phyloP scores from a whole-genome alignment of 2,329 filamentous ascomycete species.

The Cytospora schulzeri region DNA sequence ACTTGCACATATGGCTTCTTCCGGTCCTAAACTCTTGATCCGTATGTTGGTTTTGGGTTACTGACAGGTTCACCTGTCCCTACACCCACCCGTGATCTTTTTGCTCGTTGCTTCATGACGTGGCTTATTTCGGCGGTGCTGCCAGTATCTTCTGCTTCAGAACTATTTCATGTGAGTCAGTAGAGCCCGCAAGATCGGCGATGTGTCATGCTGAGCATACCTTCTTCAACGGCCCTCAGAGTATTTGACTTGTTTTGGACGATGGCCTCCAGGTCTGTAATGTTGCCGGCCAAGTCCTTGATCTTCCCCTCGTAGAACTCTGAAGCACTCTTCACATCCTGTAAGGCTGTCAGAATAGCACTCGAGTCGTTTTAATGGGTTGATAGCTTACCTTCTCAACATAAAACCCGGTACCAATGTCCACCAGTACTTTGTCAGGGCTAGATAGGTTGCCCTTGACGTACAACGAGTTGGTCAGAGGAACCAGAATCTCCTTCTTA shows the following conservation, averaged over 20 bases:
- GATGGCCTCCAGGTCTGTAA: slow-evolving; percentile 60
- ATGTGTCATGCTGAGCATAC: slow-evolving; percentile 44
- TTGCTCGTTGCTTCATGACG: slow-evolving; percentile 3
- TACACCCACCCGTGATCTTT: too few relatives aligned
- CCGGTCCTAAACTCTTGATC: not conserved
- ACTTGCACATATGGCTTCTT: not conserved
- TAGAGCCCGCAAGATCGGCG: not conserved
- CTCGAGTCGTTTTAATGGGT: not conserved
- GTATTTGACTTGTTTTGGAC: slow-evolving; percentile 78
- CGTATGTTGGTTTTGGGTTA: too few relatives aligned
- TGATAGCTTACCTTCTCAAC: slow-evolving; percentile 74
- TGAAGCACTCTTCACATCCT: slow-evolving; percentile 56
- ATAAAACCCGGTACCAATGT: slow-evolving; percentile 92
- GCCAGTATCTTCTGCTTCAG: slow-evolving; percentile 43
- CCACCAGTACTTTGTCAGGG: slow-evolving; percentile 79
- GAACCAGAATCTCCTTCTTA: slow-evolving; percentile 74
- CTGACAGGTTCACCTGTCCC: not conserved
- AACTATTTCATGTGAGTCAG: slow-evolving; percentile 34
- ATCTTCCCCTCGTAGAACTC: slow-evolving; percentile 61
- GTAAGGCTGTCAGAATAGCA: slow-evolving; percentile 6
- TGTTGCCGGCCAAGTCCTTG: slow-evolving; percentile 53
- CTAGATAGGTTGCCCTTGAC: slow-evolving; percentile 80
- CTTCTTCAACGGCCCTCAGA: slow-evolving; percentile 85
- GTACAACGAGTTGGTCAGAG: slow-evolving; percentile 91
- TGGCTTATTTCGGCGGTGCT: slow-evolving; percentile 29